phyloP scores from a whole-genome alignment of 73 alveolate genomes.

The Paramecium bursaria region DNA sequence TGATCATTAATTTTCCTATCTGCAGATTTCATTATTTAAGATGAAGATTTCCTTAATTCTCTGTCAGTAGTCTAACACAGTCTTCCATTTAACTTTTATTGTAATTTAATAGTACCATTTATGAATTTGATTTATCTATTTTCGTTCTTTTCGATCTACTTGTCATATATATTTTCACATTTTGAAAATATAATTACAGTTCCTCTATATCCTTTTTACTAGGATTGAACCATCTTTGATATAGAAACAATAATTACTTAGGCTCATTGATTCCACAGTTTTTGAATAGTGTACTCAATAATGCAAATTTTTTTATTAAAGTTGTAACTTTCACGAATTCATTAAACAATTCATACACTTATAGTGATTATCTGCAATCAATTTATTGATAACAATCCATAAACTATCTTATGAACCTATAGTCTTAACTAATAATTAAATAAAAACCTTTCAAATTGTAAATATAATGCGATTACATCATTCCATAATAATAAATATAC shows the following conservation, averaged over 20 bases:
- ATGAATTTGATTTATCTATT: slow-evolving; percentile 23
- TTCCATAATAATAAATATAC: slow-evolving; percentile 46
- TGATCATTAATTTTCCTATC: not conserved
- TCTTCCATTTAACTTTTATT: not conserved
- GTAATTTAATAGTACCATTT: not conserved
- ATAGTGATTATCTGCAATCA: slow-evolving; percentile 32
- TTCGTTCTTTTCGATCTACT: slow-evolving; percentile 54
- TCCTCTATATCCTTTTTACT: slow-evolving; percentile 45
- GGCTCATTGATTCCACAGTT: slow-evolving; percentile 44
- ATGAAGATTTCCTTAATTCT: slow-evolving; percentile 19
- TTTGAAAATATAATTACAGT: slow-evolving; percentile 14
- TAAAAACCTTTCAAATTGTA: slow-evolving; percentile 40
- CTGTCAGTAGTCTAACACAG: slow-evolving; percentile 32
- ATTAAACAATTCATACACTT: slow-evolving; percentile 50
- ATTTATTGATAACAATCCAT: slow-evolving; percentile 46
- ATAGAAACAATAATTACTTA: not conserved
- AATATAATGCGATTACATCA: slow-evolving; percentile 41
- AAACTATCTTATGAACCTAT: slow-evolving; percentile 49
- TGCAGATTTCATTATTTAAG: not conserved
- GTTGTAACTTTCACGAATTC: slow-evolving; percentile 46
- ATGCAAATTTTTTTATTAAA: not conserved
- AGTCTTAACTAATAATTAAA: not conserved
- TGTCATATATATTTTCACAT: slow-evolving; percentile 38
- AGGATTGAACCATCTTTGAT: slow-evolving; percentile 14
- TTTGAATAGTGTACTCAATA: not conserved